Conservation (phyloP, 169 alveolate species). For the Babesia ovis region DNA sequence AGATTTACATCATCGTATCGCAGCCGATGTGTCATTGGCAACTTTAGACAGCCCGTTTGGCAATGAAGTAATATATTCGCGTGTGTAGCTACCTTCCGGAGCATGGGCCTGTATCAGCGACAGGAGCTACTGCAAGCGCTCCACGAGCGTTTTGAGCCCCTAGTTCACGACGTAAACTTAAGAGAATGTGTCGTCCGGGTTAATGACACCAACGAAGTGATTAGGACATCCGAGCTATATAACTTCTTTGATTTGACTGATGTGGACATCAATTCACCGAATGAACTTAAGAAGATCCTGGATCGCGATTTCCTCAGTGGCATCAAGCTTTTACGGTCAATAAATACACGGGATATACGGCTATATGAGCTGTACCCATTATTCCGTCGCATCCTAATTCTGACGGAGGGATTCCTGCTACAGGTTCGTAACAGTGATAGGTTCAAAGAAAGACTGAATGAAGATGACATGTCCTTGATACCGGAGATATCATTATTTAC, state of each 20-base stretch:
- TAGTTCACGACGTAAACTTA: neutral
- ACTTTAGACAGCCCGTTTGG: no score
- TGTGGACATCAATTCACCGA: conserved; percentile 11
- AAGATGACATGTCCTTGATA: neutral
- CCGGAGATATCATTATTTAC: conserved; percentile 9
- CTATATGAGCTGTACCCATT: conserved; percentile 42
- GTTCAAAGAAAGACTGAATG: conserved; percentile 1
- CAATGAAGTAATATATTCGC: neutral
- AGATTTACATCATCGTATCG: no score
- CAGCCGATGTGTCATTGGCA: no score
- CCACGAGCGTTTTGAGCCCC: conserved; percentile 5
- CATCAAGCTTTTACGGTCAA: conserved; percentile 9
- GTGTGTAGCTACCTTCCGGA: neutral
- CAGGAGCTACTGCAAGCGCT: conserved; percentile 23
- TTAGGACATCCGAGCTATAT: conserved; percentile 12
- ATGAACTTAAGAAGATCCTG: neutral
- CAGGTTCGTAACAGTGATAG: neutral
- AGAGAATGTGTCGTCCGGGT: neutral
- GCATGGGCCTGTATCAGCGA: conserved; percentile 10
- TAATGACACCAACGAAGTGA: neutral
- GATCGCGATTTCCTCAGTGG: conserved; percentile 24
- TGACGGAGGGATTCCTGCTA: conserved; percentile 35
- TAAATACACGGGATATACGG: neutral
- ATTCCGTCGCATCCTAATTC: conserved; percentile 30
- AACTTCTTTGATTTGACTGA: conserved; percentile 31